Evolutionary conservation across 306 rosid species (phyloP).

Genomic region (Vicia sativa): DNA sequence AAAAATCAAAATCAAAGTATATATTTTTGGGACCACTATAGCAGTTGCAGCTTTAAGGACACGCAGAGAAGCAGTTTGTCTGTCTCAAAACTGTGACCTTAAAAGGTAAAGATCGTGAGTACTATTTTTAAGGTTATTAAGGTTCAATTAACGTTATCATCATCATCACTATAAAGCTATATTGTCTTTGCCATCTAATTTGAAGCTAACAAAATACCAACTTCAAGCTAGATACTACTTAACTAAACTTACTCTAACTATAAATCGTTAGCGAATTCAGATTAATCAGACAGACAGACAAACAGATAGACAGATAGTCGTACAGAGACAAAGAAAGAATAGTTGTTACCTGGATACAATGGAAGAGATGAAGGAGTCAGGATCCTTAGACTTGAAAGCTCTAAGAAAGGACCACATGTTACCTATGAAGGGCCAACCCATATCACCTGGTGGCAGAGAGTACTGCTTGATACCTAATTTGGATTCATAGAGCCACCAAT

Average conservation of each 20-base stretch:
- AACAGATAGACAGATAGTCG: background rate
- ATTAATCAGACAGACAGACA: background rate
- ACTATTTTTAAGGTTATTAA: slow-evolving; percentile 14
- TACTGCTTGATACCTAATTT: slow-evolving; percentile 56
- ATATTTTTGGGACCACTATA: slow-evolving; percentile 30
- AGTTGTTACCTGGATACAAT: slow-evolving; percentile 57
- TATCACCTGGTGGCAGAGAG: slow-evolving; percentile 84
- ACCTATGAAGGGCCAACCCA: slow-evolving; percentile 92
- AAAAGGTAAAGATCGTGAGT: slow-evolving; percentile 3
- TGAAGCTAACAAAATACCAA: background rate
- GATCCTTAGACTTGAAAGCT: slow-evolving; percentile 82
- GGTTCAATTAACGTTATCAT: background rate
- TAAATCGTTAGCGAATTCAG: background rate
- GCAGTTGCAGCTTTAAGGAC: slow-evolving; percentile 33
- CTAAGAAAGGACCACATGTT: slow-evolving; percentile 93
- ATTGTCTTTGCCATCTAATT: background rate
- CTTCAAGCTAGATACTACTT: background rate
- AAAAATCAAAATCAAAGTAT: slow-evolving; percentile 20
- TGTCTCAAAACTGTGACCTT: slow-evolving; percentile 23
- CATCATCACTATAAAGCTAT: background rate
- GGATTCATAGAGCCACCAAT: slow-evolving; percentile 67
- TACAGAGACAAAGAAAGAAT: no score
- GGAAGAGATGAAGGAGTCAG: slow-evolving; percentile 77
- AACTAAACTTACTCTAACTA: background rate
- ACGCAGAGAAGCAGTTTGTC: slow-evolving; percentile 18